Evolutionary conservation across 495 filamentous ascomycete species (phyloP).

Genomic region (Xylaria cubensis): DNA sequence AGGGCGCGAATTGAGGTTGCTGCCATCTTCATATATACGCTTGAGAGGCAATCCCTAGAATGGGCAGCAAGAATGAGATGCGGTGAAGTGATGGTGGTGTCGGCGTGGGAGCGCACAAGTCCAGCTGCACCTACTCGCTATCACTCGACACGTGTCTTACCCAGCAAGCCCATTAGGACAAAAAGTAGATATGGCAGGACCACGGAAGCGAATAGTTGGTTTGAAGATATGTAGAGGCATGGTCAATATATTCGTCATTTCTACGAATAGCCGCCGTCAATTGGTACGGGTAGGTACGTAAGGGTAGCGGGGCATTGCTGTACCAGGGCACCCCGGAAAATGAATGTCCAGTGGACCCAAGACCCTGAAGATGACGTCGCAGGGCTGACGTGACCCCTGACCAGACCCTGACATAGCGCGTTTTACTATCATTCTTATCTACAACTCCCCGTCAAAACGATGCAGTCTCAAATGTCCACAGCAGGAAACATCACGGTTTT

Average conservation of each 20-base stretch:
- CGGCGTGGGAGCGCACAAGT: neutral
- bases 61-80: neutral
- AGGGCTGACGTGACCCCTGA: neutral
- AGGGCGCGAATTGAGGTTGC: constrained; percentile 27
- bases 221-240: neutral
- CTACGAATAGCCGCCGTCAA: neutral
- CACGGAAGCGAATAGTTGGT: neutral
- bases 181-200: neutral
- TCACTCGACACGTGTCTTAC: constrained; percentile 4
- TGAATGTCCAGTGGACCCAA: constrained; percentile 9
- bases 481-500: constrained; percentile 52
- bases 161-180: neutral
- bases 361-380: constrained; percentile 27
- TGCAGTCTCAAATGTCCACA: constrained; percentile 53
- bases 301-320: neutral
- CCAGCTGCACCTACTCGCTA: constrained; percentile 4
- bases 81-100: neutral
- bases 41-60: neutral
- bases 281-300: neutral
- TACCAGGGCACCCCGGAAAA: neutral
- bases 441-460: constrained; percentile 8
- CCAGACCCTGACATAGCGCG: neutral
- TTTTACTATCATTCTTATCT: constrained; percentile 1
- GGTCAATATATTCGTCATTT: neutral
- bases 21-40: neutral